Percentiles rank a stretch among this genome's conserved stretches.
These are phyloP conservation scores for Pulveroboletus sp. DNA, from an alignment of 768 basidiomycete genomes.

Conservation along the genomic window DNA sequence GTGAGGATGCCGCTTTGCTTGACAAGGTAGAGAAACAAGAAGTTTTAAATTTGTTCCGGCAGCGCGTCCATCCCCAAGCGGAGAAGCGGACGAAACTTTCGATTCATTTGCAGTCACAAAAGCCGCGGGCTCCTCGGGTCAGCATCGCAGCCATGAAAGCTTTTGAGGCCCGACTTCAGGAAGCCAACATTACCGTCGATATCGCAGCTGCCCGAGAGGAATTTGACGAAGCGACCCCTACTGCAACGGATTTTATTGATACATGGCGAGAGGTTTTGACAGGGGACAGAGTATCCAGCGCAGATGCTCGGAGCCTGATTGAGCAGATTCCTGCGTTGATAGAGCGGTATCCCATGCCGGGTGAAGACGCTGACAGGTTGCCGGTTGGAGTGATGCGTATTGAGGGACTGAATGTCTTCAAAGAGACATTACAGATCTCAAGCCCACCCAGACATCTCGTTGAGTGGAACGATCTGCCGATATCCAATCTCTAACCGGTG, in stretches of 20 bases:
- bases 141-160: slow-evolving; percentile 59
- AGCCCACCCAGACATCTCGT: slow-evolving; percentile 63
- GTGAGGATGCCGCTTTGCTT: slow-evolving; percentile 66
- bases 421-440: slow-evolving; percentile 48
- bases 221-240: slow-evolving; percentile 52
- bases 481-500: slow-evolving; percentile 45
- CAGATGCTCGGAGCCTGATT: slow-evolving; percentile 44
- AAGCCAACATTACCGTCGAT: slow-evolving; percentile 46
- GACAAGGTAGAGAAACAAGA: slow-evolving; percentile 68
- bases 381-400: slow-evolving; percentile 54
- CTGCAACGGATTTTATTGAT: slow-evolving; percentile 52
- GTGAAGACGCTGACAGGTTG: slow-evolving; percentile 44
- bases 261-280: slow-evolving; percentile 52
- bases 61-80: slow-evolving; percentile 66
- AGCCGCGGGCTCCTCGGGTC: slow-evolving; percentile 53
- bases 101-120: slow-evolving; percentile 73
- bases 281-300: slow-evolving; percentile 37
- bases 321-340: slow-evolving; percentile 53
- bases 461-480: slow-evolving; percentile 69
- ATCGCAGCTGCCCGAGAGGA: slow-evolving; percentile 47
- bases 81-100: slow-evolving; percentile 75
- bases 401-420: slow-evolving; percentile 63
- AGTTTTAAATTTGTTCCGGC: slow-evolving; percentile 63
- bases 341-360: slow-evolving; percentile 50
- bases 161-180: slow-evolving; percentile 51